Conservation (phyloP, 495 filamentous ascomycete species). For the Ramalina intermedia region DNA sequence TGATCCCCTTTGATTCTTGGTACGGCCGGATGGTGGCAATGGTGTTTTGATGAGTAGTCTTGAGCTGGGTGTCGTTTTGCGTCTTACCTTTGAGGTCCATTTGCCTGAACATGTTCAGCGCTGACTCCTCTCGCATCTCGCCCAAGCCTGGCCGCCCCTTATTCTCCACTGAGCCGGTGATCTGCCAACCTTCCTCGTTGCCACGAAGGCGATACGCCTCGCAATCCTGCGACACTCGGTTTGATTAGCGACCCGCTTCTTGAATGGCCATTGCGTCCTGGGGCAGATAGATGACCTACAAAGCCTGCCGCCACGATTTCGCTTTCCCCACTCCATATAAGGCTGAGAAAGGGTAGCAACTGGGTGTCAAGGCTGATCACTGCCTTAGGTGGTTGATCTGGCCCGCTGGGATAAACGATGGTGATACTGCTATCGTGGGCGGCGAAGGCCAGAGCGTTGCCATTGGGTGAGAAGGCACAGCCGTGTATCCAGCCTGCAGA, state of each 20-base stretch:
- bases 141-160: slow-evolving; percentile 35
- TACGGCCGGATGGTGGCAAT: slow-evolving; percentile 70
- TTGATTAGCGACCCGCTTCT: not conserved
- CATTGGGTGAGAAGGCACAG: slow-evolving; percentile 79
- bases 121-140: slow-evolving; percentile 61
- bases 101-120: slow-evolving; percentile 97
- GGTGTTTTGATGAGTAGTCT: slow-evolving; percentile 94
- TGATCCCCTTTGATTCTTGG: slow-evolving; percentile 45
- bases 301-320: slow-evolving; percentile 95
- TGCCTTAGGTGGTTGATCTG: slow-evolving; percentile 79
- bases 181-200: slow-evolving; percentile 69
- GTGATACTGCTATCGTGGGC: slow-evolving; percentile 93
- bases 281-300: slow-evolving; percentile 25
- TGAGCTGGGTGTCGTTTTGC: slow-evolving; percentile 80
- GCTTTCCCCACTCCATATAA: slow-evolving; percentile 83
- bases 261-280: not conserved
- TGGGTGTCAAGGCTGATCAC: slow-evolving; percentile 81
- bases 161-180: slow-evolving; percentile 67
- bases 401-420: slow-evolving; percentile 83
- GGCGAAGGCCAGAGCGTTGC: slow-evolving; percentile 78
- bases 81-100: slow-evolving; percentile 94
- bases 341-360: slow-evolving; percentile 73
- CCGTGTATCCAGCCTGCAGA: slow-evolving; percentile 94
- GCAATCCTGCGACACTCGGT: slow-evolving; percentile 45
- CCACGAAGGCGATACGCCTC: slow-evolving; percentile 84